A percentile compares a stretch with the other conserved stretches of the same genome.
Evolutionary conservation across 2,329 filamentous ascomycete genomes (phyloP).

Genomic region (Nemania bipapillata): DNA sequence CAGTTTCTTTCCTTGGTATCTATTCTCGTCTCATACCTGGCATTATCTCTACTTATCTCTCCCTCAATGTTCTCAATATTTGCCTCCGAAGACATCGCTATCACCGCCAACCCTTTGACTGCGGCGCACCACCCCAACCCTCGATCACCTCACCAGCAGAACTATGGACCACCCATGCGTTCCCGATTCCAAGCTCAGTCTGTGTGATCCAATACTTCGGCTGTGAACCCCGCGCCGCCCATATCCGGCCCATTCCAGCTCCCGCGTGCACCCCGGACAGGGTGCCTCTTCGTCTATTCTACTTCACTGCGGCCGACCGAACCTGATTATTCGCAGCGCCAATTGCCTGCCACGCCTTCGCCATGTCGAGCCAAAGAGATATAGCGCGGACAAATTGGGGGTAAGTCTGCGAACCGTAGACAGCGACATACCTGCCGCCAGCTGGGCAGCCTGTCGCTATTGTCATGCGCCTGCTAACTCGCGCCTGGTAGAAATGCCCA

Average conservation of each 20-base stretch:
- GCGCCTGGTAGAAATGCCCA: slow-evolving; percentile 43
- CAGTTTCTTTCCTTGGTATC: slow-evolving; percentile 25
- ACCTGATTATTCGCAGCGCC: slow-evolving; percentile 17
- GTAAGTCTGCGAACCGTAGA: slow-evolving; percentile 41
- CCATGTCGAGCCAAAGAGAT: slow-evolving; percentile 47
- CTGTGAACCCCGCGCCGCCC: slow-evolving; percentile 47
- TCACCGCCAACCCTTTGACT: slow-evolving; percentile 40
- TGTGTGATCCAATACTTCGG: slow-evolving; percentile 49
- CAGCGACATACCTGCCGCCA: neutral
- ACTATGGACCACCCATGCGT: slow-evolving; percentile 51
- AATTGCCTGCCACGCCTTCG: slow-evolving; percentile 18
- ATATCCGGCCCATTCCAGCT: slow-evolving; percentile 34
- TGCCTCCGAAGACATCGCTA: slow-evolving; percentile 43
- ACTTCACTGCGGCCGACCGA: slow-evolving; percentile 21
- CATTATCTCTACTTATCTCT: slow-evolving; percentile 34
- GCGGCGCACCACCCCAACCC: slow-evolving; percentile 42
- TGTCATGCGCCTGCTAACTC: slow-evolving; percentile 31
- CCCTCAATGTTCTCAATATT: slow-evolving; percentile 50
- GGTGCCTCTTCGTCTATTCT: slow-evolving; percentile 33
- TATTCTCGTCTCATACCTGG: slow-evolving; percentile 27
- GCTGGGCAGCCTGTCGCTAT: neutral
- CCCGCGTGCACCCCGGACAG: slow-evolving; percentile 40
- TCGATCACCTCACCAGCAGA: slow-evolving; percentile 42
- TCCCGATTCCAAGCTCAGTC: slow-evolving; percentile 45
- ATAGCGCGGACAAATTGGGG: slow-evolving; percentile 46